Evolutionary conservation across 352 stramenopile species (phyloP).

Genomic region (Globisporangium ultimum): DNA sequence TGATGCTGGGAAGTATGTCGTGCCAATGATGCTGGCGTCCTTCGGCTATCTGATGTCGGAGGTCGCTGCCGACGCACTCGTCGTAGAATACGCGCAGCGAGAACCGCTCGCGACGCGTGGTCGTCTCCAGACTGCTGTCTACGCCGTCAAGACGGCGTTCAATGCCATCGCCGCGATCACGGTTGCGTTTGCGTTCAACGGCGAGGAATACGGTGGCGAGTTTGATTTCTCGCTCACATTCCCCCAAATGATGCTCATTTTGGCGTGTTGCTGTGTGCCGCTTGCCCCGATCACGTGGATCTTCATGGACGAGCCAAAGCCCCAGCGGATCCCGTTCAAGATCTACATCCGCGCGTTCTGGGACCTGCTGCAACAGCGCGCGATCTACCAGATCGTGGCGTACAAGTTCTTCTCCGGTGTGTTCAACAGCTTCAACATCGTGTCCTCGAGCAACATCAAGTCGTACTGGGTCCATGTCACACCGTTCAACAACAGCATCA

Average conservation of each 20-base stretch:
- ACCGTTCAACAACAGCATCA: slow-evolving; percentile 52
- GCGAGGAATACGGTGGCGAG: slow-evolving; percentile 46
- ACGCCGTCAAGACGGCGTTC: slow-evolving; percentile 49
- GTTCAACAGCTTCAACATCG: slow-evolving; percentile 65
- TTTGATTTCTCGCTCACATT: slow-evolving; percentile 57
- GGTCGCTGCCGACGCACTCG: slow-evolving; percentile 53
- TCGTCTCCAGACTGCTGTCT: slow-evolving; percentile 52
- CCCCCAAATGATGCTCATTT: slow-evolving; percentile 42
- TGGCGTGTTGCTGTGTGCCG: slow-evolving; percentile 31
- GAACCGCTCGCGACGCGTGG: slow-evolving; percentile 46
- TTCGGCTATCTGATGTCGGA: slow-evolving; percentile 65
- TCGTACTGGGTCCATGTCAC: slow-evolving; percentile 55
- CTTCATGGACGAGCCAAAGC: slow-evolving; percentile 18
- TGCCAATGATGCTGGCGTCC: slow-evolving; percentile 69
- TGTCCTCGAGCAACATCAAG: slow-evolving; percentile 50
- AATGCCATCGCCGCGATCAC: slow-evolving; percentile 37
- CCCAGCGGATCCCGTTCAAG: slow-evolving; percentile 12
- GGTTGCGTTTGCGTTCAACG: slow-evolving; percentile 48
- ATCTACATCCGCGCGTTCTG: slow-evolving; percentile 47
- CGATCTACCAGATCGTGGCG: slow-evolving; percentile 51
- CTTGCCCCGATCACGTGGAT: slow-evolving; percentile 24
- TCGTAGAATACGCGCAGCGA: slow-evolving; percentile 57
- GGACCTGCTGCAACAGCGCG: slow-evolving; percentile 50
- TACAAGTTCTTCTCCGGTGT: slow-evolving; percentile 68
- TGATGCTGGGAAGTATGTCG: slow-evolving; percentile 43